These are phyloP conservation scores for Penicillium angulare DNA, from an alignment of 495 filamentous ascomycete species.

Conservation along the genomic window DNA sequence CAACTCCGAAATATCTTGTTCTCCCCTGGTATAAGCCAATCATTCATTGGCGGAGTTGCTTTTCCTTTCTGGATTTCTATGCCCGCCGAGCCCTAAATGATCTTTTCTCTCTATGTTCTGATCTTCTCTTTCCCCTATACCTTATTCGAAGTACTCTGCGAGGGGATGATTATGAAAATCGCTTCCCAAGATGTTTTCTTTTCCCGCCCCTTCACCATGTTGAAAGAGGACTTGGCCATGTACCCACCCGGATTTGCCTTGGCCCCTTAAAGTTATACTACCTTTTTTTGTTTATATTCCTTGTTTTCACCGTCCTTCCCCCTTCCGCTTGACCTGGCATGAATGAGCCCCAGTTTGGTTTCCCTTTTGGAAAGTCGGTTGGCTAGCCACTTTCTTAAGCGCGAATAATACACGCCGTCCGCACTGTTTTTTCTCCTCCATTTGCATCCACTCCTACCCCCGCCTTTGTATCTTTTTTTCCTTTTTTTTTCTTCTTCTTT, in stretches of 20 bases:
- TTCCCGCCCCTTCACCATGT: no score
- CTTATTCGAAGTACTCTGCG: no score
- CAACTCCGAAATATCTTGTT: background rate
- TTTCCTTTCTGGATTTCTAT: background rate
- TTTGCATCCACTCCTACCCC: no score
- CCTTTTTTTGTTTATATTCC: no score
- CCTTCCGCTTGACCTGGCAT: background rate
- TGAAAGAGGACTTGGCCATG: no score
- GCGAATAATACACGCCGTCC: background rate
- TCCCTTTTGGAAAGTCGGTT: background rate
- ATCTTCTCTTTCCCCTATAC: no score
- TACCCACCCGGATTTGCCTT: no score
- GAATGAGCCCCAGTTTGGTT: conserved; percentile 3
- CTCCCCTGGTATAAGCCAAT: background rate
- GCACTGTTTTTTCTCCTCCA: background rate
- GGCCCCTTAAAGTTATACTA: no score
- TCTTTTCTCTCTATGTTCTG: background rate
- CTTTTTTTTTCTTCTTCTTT: background rate
- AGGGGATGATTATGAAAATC: no score
- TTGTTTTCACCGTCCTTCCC: no score
- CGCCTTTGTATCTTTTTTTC: background rate
- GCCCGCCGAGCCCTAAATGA: no score
- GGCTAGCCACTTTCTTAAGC: conserved; percentile 6
- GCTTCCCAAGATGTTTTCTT: no score
- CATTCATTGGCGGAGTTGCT: conserved; percentile 1